Conservation (phyloP, 176 grass and related monocot species). For the Secale cereale region DNA sequence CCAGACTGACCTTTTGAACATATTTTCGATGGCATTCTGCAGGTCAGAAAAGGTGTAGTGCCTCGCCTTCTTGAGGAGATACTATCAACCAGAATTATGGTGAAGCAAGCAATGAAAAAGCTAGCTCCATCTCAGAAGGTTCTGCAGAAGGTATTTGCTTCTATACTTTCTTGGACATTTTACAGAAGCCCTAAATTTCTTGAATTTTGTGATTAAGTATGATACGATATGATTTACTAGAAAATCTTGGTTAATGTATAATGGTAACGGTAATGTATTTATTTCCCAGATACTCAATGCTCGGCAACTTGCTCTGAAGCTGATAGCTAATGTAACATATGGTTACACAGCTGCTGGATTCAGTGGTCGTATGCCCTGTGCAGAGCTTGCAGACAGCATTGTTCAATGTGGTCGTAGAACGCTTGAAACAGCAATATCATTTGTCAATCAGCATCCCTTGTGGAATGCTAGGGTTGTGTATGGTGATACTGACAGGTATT, state of each 20-base stretch:
- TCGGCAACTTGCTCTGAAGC: slow-evolving; percentile 91
- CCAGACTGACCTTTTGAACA: slow-evolving; percentile 13
- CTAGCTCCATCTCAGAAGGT: slow-evolving; percentile 68
- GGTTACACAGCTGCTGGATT: slow-evolving; percentile 98
- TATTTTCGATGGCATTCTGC: slow-evolving; percentile 32
- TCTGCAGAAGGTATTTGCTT: slow-evolving; percentile 68
- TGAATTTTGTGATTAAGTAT: slow-evolving; percentile 6
- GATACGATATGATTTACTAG: not conserved
- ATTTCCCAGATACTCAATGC: slow-evolving; percentile 87
- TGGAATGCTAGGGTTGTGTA: slow-evolving; percentile 97
- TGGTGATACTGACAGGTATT: slow-evolving; percentile 98
- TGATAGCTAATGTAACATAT: slow-evolving; percentile 97
- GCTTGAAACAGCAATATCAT: slow-evolving; percentile 89
- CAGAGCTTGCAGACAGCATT: slow-evolving; percentile 96
- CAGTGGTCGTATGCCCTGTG: slow-evolving; percentile 95
- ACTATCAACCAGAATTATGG: slow-evolving; percentile 91
- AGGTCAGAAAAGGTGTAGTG: slow-evolving; percentile 93
- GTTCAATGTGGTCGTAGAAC: slow-evolving; percentile 95
- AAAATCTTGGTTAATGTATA: not conserved
- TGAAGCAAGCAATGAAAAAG: slow-evolving; percentile 96
- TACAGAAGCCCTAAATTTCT: slow-evolving; percentile 8
- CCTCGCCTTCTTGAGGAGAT: slow-evolving; percentile 82
- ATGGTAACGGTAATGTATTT: not conserved
- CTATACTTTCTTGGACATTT: slow-evolving; percentile 1
- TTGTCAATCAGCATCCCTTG: slow-evolving; percentile 72